Percentiles rank a stretch among this genome's conserved stretches.
phyloP scores from a whole-genome alignment of 2,329 filamentous ascomycete genomes.

The Uncinocarpus reesii region DNA sequence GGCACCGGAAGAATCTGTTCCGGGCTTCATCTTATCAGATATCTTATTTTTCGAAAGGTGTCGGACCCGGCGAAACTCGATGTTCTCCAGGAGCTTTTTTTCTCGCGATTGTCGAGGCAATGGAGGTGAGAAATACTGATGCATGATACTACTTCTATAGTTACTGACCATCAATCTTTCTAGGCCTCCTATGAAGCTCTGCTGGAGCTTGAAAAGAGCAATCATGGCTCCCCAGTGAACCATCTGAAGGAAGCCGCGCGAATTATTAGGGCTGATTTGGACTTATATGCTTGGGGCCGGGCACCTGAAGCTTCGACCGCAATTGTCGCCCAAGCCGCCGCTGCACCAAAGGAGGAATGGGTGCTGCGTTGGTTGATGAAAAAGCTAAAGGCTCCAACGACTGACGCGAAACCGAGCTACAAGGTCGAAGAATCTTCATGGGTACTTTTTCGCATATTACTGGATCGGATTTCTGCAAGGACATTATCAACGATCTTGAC shows the following conservation, averaged over 20 bases:
- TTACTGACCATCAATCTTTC: too few species aligned
- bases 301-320: neutral
- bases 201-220: slow-evolving; percentile 37
- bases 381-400: slow-evolving; percentile 41
- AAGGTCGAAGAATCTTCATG: slow-evolving; percentile 40
- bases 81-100: slow-evolving; percentile 11
- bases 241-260: slow-evolving; percentile 36
- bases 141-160: too few species aligned
- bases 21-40: slow-evolving; percentile 14
- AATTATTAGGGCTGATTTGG: slow-evolving; percentile 34
- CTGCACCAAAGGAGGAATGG: slow-evolving; percentile 51
- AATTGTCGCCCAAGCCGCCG: slow-evolving; percentile 3
- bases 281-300: slow-evolving; percentile 7
- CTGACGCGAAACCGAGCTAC: slow-evolving; percentile 30
- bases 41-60: neutral
- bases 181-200: slow-evolving; percentile 37
- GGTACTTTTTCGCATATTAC: slow-evolving; percentile 51
- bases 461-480: slow-evolving; percentile 59
- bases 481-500: slow-evolving; percentile 61
- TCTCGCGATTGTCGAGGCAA: slow-evolving; percentile 28
- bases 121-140: slow-evolving; percentile 26
- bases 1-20: slow-evolving; percentile 32
- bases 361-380: slow-evolving; percentile 56
- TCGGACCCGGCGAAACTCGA: neutral
- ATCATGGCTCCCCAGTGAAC: slow-evolving; percentile 26